These are phyloP conservation scores for Davidsoniella australis DNA, from an alignment of 2,329 filamentous ascomycete genomes.

Conservation along the genomic window DNA sequence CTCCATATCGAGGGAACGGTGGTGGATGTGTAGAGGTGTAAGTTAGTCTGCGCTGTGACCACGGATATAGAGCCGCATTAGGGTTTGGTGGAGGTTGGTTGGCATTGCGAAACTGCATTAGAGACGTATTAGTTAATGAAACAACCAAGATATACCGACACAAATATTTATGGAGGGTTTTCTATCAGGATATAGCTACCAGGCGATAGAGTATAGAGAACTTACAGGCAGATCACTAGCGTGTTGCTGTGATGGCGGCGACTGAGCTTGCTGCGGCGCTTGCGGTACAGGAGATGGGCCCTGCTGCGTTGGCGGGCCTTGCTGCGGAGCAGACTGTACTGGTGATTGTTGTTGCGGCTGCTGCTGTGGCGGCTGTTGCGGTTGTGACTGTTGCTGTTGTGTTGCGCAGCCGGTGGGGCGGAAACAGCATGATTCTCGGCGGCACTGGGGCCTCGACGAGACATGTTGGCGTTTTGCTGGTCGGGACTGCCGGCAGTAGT, in stretches of 20 bases:
- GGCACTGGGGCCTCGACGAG: conserved; percentile 31
- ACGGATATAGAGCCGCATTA: conserved; percentile 79
- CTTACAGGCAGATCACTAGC: conserved; percentile 27
- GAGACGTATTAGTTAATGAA: conserved; percentile 12
- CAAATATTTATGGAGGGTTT: background rate
- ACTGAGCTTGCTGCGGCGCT: conserved; percentile 13
- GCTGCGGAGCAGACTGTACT: conserved; percentile 4
- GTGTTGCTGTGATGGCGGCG: conserved; percentile 16
- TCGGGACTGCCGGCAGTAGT: conserved; percentile 44
- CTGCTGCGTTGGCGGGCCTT: conserved; percentile 7
- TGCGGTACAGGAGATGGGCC: conserved; percentile 22
- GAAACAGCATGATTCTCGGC: conserved; percentile 6
- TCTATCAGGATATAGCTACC: background rate
- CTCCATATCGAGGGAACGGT: conserved; percentile 91
- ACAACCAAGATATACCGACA: background rate
- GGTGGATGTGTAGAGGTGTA: conserved; percentile 69
- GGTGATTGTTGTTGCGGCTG: conserved; percentile 14
- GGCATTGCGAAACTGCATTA: conserved; percentile 36
- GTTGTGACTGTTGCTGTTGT: background rate
- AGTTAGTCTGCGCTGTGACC: conserved; percentile 78
- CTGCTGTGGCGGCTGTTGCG: conserved; percentile 2
- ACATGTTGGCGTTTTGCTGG: conserved; percentile 24
- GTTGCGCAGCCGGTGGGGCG: conserved; percentile 3
- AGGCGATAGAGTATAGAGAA: conserved; percentile 6
- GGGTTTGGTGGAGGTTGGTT: conserved; percentile 27